phyloP scores from a whole-genome alignment of 164 flowering plant species.

The Platanus orientalis region DNA sequence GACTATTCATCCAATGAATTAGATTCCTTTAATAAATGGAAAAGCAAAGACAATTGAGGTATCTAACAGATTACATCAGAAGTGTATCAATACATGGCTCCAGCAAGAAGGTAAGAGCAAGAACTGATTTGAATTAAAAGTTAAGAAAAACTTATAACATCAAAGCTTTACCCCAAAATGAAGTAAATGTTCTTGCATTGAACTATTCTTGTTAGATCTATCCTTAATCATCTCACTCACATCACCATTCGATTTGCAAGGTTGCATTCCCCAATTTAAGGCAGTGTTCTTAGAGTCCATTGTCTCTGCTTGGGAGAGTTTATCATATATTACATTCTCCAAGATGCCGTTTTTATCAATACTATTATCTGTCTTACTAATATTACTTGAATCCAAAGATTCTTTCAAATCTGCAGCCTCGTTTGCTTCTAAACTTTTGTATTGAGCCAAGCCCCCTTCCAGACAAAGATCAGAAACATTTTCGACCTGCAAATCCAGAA shows the following conservation, averaged over 20 bases:
- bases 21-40: neutral
- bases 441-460: slow-evolving; percentile 5
- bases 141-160: neutral
- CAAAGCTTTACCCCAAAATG: slow-evolving; percentile 23
- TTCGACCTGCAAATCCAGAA: slow-evolving; percentile 53
- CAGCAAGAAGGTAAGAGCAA: neutral
- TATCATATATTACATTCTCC: slow-evolving; percentile 9
- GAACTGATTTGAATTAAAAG: neutral
- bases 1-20: slow-evolving; percentile 14
- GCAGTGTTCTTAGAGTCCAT: slow-evolving; percentile 7
- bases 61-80: neutral
- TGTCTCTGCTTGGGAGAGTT: slow-evolving; percentile 11
- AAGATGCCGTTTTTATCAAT: slow-evolving; percentile 14
- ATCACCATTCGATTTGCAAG: slow-evolving; percentile 13
- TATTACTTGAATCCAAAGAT: slow-evolving; percentile 10
- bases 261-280: slow-evolving; percentile 8
- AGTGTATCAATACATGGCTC: neutral
- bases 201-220: neutral
- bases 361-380: slow-evolving; percentile 14
- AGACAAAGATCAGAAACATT: slow-evolving; percentile 36
- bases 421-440: slow-evolving; percentile 4
- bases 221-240: slow-evolving; percentile 2
- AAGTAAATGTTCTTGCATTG: slow-evolving; percentile 14
- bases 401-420: slow-evolving; percentile 4
- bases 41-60: neutral